Percentiles rank a stretch among this genome's conserved stretches.
Conservation (phyloP, 2,329 filamentous ascomycete species). For the Phaeoacremonium minimum region DNA sequence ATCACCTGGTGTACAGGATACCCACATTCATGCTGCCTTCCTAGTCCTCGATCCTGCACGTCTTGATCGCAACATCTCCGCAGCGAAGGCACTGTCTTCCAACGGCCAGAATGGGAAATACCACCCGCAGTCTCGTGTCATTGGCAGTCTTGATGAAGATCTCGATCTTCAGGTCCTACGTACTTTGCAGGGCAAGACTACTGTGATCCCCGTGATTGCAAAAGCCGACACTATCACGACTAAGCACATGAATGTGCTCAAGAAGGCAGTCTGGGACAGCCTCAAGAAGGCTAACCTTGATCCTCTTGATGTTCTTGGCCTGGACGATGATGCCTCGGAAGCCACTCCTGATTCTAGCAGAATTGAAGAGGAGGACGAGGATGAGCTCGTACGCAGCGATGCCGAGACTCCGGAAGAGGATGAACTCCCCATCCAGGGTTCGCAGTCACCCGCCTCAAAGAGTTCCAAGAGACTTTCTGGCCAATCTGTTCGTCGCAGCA, state of each 20-base stretch:
- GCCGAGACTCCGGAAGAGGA: slow-evolving; percentile 22
- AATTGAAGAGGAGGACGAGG: slow-evolving; percentile 55
- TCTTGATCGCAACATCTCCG: slow-evolving; percentile 76
- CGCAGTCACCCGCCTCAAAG: slow-evolving; percentile 26
- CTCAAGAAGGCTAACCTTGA: slow-evolving; percentile 83
- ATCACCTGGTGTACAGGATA: slow-evolving; percentile 88
- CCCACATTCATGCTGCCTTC: slow-evolving; percentile 95
- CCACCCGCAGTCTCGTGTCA: slow-evolving; percentile 32
- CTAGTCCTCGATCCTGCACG: slow-evolving; percentile 83
- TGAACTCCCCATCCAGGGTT: slow-evolving; percentile 28
- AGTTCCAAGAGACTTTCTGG: slow-evolving; percentile 41
- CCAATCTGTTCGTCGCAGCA: slow-evolving; percentile 39
- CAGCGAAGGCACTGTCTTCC: slow-evolving; percentile 50
- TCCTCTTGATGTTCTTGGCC: slow-evolving; percentile 77
- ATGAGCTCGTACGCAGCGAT: slow-evolving; percentile 21
- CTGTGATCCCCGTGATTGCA: slow-evolving; percentile 89
- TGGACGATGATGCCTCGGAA: slow-evolving; percentile 71
- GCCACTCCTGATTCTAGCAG: slow-evolving; percentile 42
- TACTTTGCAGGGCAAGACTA: slow-evolving; percentile 87
- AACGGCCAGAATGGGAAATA: slow-evolving; percentile 46
- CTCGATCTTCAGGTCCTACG: slow-evolving; percentile 88
- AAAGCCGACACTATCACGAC: slow-evolving; percentile 97
- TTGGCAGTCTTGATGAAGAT: slow-evolving; percentile 77
- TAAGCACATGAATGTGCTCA: slow-evolving; percentile 87
- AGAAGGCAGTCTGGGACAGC: slow-evolving; percentile 84